Evolutionary conservation across 2,329 filamentous ascomycete genomes (phyloP), one percentile per base, ranked within the genome.

Genomic region (Zymoseptoria crescenta): DNA sequence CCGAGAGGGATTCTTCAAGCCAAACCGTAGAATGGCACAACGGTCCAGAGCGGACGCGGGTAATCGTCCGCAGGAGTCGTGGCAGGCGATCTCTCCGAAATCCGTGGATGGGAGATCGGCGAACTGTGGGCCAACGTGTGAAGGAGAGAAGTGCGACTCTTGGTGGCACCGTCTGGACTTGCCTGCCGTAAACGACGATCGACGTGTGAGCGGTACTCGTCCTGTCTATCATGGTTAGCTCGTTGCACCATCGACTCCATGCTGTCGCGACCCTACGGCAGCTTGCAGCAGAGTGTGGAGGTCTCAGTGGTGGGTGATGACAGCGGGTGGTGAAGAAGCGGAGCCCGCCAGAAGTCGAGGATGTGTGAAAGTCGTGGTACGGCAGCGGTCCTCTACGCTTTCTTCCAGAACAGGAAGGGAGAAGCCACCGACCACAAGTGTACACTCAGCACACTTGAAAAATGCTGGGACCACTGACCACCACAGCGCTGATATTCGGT

Each of bases 401-500:
- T 10, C 10, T 45, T 45, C 35, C 35, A 45, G 35, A 45, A 45
- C 35, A 45, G 9, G 10, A 45, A 45, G 13, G 35, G 35, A 45
- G 35, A 45, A 45, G 35, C 35, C 35, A 45, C 10, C 35, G n/a
- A 30, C 16, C 35, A 45, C 35, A n/a, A 45, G 35, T 45, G 9
- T 45, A 45, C n/a, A 24, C 49, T 51, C 49, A 51, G 10, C 49
- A 16, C 24, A 4, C 16, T 16, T 13, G 20, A 10, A 51, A 24
- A 27, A 52, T 52, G 51, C 24, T 68, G 45, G 65, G 61, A 57
- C 64, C 67, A 7, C 52, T 67, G 59, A 60, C 61, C 55, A 95
- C 95, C 82, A 81, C 93, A 59, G 81, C 81, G 55, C 82, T 97
- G 65, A 97, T 99, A 60, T 96, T 99, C 74, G 94, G 94, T 55